Evolutionary conservation across 2,329 filamentous ascomycete species (phyloP).

Genomic region (Colletotrichum sp.): DNA sequence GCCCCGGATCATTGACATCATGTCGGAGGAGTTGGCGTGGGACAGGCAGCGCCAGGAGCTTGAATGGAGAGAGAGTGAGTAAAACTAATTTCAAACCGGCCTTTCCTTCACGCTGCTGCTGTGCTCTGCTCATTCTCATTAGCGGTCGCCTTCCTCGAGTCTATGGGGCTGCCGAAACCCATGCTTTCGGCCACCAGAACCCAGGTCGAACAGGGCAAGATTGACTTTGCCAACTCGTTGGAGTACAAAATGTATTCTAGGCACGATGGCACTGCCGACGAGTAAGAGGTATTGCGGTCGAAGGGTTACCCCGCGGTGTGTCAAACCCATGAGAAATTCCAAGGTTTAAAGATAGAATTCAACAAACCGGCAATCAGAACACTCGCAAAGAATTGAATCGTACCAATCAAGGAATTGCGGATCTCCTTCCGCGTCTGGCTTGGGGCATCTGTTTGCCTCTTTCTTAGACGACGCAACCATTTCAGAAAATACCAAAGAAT

Average conservation of each 20-base stretch:
- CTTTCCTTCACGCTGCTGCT: background rate
- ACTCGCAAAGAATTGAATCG: background rate
- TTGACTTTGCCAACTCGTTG: slow-evolving; percentile 60
- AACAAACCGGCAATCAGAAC: background rate
- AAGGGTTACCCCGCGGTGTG: background rate
- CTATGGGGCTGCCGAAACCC: slow-evolving; percentile 68
- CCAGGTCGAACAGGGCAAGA: slow-evolving; percentile 65
- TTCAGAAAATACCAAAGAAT: background rate
- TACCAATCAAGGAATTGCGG: background rate
- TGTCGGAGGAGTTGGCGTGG: slow-evolving; percentile 86
- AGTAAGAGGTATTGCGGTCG: background rate
- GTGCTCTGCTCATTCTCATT: background rate
- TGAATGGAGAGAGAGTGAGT: slow-evolving; percentile 80
- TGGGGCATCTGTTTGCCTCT: background rate
- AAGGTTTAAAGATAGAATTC: background rate
- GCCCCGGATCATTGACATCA: slow-evolving; percentile 85
- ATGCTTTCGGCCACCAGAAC: slow-evolving; percentile 62
- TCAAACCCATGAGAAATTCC: background rate
- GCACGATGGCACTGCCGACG: slow-evolving; percentile 57
- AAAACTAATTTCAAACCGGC: background rate
- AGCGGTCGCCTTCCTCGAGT: slow-evolving; percentile 66
- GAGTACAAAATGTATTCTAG: slow-evolving; percentile 69
- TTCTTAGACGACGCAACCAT: background rate
- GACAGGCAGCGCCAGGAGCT: slow-evolving; percentile 71
- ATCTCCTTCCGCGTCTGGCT: background rate